Conservation (phyloP, 352 stramenopile genomes). For the Phytophthora sansomeana region DNA sequence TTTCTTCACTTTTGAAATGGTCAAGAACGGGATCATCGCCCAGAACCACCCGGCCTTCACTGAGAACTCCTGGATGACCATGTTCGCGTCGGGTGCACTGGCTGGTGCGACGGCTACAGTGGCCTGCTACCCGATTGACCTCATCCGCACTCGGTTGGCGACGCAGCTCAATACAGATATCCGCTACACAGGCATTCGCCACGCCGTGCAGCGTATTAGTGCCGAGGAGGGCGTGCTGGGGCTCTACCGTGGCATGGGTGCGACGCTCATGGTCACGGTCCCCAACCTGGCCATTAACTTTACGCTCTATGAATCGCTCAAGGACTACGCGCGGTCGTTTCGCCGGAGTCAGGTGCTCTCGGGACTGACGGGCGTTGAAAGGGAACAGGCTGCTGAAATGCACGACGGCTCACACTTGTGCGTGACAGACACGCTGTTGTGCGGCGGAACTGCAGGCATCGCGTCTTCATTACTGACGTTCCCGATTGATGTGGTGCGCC, state of each 20-base stretch:
- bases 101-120: slow-evolving; percentile 81
- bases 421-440: slow-evolving; percentile 91
- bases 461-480: slow-evolving; percentile 95
- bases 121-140: slow-evolving; percentile 96
- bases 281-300: slow-evolving; percentile 97
- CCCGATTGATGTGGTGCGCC: slow-evolving; percentile 95
- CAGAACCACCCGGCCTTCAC: slow-evolving; percentile 73
- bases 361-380: slow-evolving; percentile 38
- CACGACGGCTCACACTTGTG: slow-evolving; percentile 44
- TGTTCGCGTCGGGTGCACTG: slow-evolving; percentile 78
- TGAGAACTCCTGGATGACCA: slow-evolving; percentile 76
- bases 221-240: slow-evolving; percentile 87
- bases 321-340: slow-evolving; percentile 89
- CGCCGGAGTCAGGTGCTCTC: slow-evolving; percentile 49
- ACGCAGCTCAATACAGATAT: slow-evolving; percentile 94
- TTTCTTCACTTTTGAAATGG: slow-evolving; percentile 96
- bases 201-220: slow-evolving; percentile 94
- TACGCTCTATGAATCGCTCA: slow-evolving; percentile 95
- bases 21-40: slow-evolving; percentile 81
- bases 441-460: slow-evolving; percentile 91
- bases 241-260: slow-evolving; percentile 94
- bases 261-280: slow-evolving; percentile 95
- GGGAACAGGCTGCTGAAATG: slow-evolving; percentile 33
- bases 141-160: slow-evolving; percentile 95
- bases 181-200: slow-evolving; percentile 91